phyloP scores from a whole-genome alignment of 495 filamentous ascomycete species.

The Hypoxylon lienhwacheense region DNA sequence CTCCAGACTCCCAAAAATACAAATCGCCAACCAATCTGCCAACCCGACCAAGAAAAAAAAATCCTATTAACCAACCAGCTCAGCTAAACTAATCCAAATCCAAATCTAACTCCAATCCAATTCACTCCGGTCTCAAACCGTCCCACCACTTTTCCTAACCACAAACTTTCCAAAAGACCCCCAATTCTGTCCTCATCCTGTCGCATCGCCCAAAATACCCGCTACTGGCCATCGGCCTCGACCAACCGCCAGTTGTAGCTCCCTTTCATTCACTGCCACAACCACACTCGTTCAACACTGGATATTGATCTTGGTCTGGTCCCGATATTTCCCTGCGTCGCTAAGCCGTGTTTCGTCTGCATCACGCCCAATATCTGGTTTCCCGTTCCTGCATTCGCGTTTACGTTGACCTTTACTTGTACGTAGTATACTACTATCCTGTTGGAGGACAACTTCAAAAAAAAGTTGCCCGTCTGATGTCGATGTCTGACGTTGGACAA shows the following conservation, averaged over 20 bases:
- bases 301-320: slow-evolving; percentile 15
- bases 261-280: slow-evolving; percentile 21
- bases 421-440: no score
- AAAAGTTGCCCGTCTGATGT: slow-evolving; percentile 28
- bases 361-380: slow-evolving; percentile 15
- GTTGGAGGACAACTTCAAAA: slow-evolving; percentile 20
- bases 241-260: slow-evolving; percentile 20
- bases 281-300: slow-evolving; percentile 31
- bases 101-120: no score
- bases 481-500: slow-evolving; percentile 41
- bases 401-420: slow-evolving; percentile 35
- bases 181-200: slow-evolving; percentile 21
- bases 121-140: no score
- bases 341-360: slow-evolving; percentile 9
- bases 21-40: slow-evolving; percentile 19
- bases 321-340: slow-evolving; percentile 21
- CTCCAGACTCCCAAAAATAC: no score
- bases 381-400: slow-evolving; percentile 29
- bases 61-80: no score
- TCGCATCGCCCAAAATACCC: slow-evolving; percentile 33
- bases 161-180: slow-evolving; percentile 7
- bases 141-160: background rate
- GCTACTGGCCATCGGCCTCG: slow-evolving; percentile 18
- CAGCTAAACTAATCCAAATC: no score
- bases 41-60: background rate